phyloP scores from a whole-genome alignment of 441 rosid species.

The Pelargonium australe region DNA sequence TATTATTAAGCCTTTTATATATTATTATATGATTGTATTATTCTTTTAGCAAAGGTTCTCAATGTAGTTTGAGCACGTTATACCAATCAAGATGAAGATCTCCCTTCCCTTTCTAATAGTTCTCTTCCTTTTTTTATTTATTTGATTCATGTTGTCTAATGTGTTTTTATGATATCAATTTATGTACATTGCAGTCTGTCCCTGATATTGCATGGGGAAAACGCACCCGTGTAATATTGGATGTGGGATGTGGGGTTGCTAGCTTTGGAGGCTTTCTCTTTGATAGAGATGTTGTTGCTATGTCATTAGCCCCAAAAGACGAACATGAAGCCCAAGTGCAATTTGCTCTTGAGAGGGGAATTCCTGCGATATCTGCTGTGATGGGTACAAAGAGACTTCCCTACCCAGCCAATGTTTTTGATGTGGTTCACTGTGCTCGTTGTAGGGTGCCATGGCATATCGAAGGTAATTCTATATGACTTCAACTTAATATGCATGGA shows the following conservation, averaged over 20 bases:
- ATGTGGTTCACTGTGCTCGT: constrained; percentile 89
- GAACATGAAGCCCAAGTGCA: constrained; percentile 96
- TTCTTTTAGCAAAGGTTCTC: not conserved
- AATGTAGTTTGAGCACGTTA: too few species aligned
- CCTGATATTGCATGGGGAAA: constrained; percentile 85
- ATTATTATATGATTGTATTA: not conserved
- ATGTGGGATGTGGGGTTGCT: constrained; percentile 98
- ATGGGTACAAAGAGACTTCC: constrained; percentile 96
- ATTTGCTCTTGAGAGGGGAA: constrained; percentile 92
- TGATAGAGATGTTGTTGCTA: constrained; percentile 75
- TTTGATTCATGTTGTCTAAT: not conserved
- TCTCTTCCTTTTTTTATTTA: not conserved
- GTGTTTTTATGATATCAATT: not conserved
- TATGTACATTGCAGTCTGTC: constrained; percentile 52
- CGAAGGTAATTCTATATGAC: constrained; percentile 47
- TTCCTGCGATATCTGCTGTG: constrained; percentile 72
- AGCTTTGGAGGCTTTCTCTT: constrained; percentile 92
- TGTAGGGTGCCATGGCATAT: constrained; percentile 99
- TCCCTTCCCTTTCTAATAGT: not conserved
- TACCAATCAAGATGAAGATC: not conserved
- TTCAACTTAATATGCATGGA: not conserved
- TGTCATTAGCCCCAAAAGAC: constrained; percentile 96
- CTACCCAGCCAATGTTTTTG: constrained; percentile 80
- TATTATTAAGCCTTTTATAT: not conserved
- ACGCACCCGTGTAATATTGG: constrained; percentile 72